Base-by-base conservation (phyloP, 257 asterid species). In the Nicotiana attenuata region DNA sequence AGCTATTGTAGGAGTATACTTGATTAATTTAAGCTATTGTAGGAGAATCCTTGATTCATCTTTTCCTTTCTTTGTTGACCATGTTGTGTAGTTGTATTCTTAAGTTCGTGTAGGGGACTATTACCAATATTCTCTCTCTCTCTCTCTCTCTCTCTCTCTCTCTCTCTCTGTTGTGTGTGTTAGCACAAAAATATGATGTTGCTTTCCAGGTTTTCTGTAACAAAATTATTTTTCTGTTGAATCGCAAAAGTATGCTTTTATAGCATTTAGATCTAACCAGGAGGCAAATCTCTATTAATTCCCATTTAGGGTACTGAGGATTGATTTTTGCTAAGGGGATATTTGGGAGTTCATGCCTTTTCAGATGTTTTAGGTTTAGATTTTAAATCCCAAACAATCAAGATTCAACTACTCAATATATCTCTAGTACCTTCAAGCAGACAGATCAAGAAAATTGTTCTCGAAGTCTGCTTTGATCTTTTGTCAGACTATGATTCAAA, bases 41-140 rank as follows among this genome's bases (percentile, higher is more conserved):
- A 75, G 80, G 80, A 73, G 78, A 8, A 73, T 7, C 61, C 38
- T 50, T 73, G 80, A 50, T 26, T 75, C 64, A 26, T 75, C 63
- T 75, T 50, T 15, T 14, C 61, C 11, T 71, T 47, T 2, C 7
- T 14, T 24, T 47, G 7, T 7, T 22, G 80, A 75, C 80, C 80
- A 26, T 10, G 80, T 47, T 41, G 80, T 50, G 63, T 50, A 50
- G 80, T 16, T 73, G 16, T 14, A 24, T 22, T 71, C 22, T 13
- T 75, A 75, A 50, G 63, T 50, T 75, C 63, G 11, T 50, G 38
- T 75, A 26, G 80, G 80, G 47, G 59, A 73, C 28, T 19, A n/a
- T 45, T 29, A 20, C 38, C 24, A 20, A 4, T 10, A 9, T 28
- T 29, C 33, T 29, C 33, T 29, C 33, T 29, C 14, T 3, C 4